A percentile compares a stretch with the other conserved stretches of the same genome.
Evolutionary conservation across 2,329 filamentous ascomycete genomes (phyloP).

Genomic region (Penicillium vulpinum): DNA sequence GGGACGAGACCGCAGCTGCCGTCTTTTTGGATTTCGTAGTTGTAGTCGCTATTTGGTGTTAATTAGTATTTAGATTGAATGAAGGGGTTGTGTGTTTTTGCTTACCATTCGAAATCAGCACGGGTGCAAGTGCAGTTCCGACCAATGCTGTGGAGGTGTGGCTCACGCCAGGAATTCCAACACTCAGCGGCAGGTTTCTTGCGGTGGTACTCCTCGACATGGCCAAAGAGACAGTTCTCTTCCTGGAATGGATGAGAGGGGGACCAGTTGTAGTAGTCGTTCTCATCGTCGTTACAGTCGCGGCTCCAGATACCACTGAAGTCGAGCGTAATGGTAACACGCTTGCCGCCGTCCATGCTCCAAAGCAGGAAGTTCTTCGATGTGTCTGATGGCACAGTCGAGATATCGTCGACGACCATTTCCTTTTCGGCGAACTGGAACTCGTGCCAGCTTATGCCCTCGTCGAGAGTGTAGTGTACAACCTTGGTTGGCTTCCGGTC

Average conservation of each 20-base stretch:
- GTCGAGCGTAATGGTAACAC: conserved; percentile 80
- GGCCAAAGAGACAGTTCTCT: conserved; percentile 87
- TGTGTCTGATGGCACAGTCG: conserved; percentile 83
- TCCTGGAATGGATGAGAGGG: conserved; percentile 78
- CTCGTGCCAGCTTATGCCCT: conserved; percentile 75
- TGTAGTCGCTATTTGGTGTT: conserved; percentile 70
- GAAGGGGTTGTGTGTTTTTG: conserved; percentile 11
- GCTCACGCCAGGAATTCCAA: conserved; percentile 74
- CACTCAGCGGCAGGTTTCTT: conserved; percentile 79
- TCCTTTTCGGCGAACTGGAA: conserved; percentile 72
- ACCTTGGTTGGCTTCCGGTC: conserved; percentile 66
- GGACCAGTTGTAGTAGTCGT: conserved; percentile 81
- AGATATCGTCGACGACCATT: conserved; percentile 74
- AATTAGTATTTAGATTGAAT: conserved; percentile 2
- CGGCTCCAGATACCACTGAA: conserved; percentile 77
- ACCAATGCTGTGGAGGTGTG: conserved; percentile 67
- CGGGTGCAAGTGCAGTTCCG: conserved; percentile 80
- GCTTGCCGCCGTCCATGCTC: conserved; percentile 61
- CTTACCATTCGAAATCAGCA: conserved; percentile 89
- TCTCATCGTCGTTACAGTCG: conserved; percentile 62
- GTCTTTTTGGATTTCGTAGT: conserved; percentile 77
- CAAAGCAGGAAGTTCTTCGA: conserved; percentile 91
- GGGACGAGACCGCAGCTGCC: conserved; percentile 75
- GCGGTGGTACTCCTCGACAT: conserved; percentile 83
- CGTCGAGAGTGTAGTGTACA: conserved; percentile 75